Evolutionary conservation across 306 rosid species (phyloP).

Genomic region (Senna tora): DNA sequence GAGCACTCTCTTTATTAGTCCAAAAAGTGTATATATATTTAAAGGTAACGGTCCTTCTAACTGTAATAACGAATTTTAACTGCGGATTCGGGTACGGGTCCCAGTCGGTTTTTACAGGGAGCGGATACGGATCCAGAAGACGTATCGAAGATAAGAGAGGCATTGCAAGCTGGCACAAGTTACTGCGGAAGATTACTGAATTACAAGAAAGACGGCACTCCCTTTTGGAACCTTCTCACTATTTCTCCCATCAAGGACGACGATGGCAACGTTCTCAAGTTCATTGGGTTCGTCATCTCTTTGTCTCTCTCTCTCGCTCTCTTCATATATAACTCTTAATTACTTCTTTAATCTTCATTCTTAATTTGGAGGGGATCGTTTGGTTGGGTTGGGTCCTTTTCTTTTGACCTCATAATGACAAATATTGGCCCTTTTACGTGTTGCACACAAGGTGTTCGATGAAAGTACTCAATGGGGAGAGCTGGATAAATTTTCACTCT

Average conservation of each 20-base stretch:
- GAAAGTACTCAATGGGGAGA: slow-evolving; percentile 20
- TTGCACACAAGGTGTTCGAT: slow-evolving; percentile 35
- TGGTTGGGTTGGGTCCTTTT: neutral
- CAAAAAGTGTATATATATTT: no score
- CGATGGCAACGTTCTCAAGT: slow-evolving; percentile 74
- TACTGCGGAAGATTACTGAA: slow-evolving; percentile 89
- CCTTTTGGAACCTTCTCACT: slow-evolving; percentile 93
- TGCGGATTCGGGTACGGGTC: slow-evolving; percentile 20
- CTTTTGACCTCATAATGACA: slow-evolving; percentile 31
- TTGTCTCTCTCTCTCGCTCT: neutral
- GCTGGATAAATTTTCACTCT: slow-evolving; percentile 33
- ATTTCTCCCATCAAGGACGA: slow-evolving; percentile 90
- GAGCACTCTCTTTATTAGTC: no score
- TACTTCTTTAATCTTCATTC: neutral
- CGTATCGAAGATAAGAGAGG: slow-evolving; percentile 77
- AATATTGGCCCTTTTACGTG: slow-evolving; percentile 9
- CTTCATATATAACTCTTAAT: no score
- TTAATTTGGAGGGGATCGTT: neutral
- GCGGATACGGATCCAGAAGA: slow-evolving; percentile 76
- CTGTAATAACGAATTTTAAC: slow-evolving; percentile 22
- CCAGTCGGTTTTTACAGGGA: slow-evolving; percentile 96
- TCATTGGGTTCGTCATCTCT: slow-evolving; percentile 71
- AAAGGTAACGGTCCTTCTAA: neutral
- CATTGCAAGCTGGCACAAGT: slow-evolving; percentile 55
- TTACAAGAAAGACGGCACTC: slow-evolving; percentile 95